These are phyloP conservation scores for Spencermartinsiella europaea DNA, from an alignment of 805 yeast genomes.

Conservation along the genomic window DNA sequence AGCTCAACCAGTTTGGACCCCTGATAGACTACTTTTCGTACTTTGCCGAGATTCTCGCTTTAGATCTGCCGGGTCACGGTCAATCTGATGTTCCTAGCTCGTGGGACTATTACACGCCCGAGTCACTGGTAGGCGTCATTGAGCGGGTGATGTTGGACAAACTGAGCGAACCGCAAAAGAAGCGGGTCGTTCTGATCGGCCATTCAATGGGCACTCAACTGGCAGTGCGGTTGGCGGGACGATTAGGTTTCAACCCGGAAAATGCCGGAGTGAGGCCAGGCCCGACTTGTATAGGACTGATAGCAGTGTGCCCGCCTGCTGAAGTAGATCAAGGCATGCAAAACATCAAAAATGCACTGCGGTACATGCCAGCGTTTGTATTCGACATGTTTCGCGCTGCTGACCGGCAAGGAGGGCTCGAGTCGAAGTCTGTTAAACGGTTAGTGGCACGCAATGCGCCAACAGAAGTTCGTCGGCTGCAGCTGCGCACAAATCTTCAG, in stretches of 20 bases:
- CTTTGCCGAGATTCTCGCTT: slow-evolving; percentile 56
- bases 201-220: slow-evolving; percentile 73
- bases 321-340: slow-evolving; percentile 16
- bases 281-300: slow-evolving; percentile 27
- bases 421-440: slow-evolving; percentile 54
- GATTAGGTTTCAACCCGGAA: no score
- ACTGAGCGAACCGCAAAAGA: slow-evolving; percentile 18
- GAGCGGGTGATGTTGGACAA: slow-evolving; percentile 32
- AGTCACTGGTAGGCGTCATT: slow-evolving; percentile 36
- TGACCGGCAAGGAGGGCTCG: slow-evolving; percentile 60
- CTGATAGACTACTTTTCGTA: slow-evolving; percentile 57
- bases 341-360: slow-evolving; percentile 21
- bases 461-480: slow-evolving; percentile 45
- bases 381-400: slow-evolving; percentile 52
- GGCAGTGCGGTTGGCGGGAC: slow-evolving; percentile 40
- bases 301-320: slow-evolving; percentile 34
- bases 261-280: not conserved
- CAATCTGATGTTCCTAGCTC: slow-evolving; percentile 22
- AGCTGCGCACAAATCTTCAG: slow-evolving; percentile 68
- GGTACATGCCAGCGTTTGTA: slow-evolving; percentile 30
- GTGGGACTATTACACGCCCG: slow-evolving; percentile 38
- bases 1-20: slow-evolving; percentile 76
- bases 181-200: slow-evolving; percentile 45
- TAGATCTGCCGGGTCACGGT: slow-evolving; percentile 92
- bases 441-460: slow-evolving; percentile 39